phyloP scores from a whole-genome alignment of 1,284 basidiomycete species.

The Trichosporon sp. region DNA sequence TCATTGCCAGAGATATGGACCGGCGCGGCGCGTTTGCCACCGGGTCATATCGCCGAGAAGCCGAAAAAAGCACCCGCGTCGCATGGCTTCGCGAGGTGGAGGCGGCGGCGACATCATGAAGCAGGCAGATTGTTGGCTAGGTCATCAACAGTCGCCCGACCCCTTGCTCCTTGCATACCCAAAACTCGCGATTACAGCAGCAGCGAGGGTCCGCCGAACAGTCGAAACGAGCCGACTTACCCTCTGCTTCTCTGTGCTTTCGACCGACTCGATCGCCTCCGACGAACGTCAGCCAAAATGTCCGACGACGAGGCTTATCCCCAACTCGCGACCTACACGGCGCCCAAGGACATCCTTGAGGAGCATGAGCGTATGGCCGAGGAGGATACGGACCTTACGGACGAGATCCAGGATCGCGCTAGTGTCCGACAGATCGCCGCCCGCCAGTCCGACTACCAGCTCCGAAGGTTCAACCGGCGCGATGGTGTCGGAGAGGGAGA shows the following conservation, averaged over 20 bases:
- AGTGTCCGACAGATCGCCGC: conserved; percentile 90
- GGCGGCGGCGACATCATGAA: background rate
- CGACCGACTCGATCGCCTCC: conserved; percentile 14
- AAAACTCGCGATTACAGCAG: conserved; percentile 12
- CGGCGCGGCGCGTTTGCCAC: conserved; percentile 10
- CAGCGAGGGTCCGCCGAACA: background rate
- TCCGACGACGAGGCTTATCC: conserved; percentile 44
- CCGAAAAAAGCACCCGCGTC: conserved; percentile 21
- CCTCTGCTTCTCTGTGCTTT: background rate
- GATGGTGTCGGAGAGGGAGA: conserved; percentile 61
- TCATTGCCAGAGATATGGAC: conserved; percentile 4
- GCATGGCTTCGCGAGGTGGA: conserved; percentile 17
- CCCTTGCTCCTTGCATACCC: background rate
- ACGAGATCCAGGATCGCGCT: conserved; percentile 91
- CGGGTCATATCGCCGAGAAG: conserved; percentile 20
- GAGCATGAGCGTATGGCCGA: conserved; percentile 91
- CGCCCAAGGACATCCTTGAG: conserved; percentile 88
- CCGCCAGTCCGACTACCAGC: conserved; percentile 94
- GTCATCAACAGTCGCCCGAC: background rate
- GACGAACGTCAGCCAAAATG: conserved; percentile 25
- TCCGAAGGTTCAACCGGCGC: conserved; percentile 81
- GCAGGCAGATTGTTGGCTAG: background rate
- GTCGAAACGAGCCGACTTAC: background rate
- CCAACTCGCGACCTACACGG: conserved; percentile 83
- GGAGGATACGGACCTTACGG: conserved; percentile 79